These are phyloP conservation scores for Colletotrichum tamarilloi DNA, from an alignment of 2,329 filamentous ascomycete species.

Conservation along the genomic window DNA sequence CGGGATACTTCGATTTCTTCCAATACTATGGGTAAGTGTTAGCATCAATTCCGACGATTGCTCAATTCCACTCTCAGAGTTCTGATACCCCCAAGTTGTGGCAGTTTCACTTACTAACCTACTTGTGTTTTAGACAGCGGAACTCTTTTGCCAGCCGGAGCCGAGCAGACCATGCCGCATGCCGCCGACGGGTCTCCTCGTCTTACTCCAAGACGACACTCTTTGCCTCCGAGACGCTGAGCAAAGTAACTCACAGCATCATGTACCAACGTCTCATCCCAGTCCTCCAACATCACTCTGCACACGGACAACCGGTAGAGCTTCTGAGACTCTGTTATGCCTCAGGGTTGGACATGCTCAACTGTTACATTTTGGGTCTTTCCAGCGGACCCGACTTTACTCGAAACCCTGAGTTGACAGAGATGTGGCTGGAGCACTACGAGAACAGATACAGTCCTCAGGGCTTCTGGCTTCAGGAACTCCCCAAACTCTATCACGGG, in stretches of 20 bases:
- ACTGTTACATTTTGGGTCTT: background rate
- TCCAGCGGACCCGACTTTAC: background rate
- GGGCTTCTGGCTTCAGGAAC: background rate
- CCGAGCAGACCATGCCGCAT: background rate
- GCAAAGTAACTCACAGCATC: background rate
- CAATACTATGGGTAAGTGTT: background rate
- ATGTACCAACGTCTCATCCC: background rate
- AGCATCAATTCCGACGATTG: background rate
- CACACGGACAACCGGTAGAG: background rate
- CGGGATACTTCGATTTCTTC: background rate
- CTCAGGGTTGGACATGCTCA: background rate
- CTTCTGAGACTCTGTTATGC: background rate
- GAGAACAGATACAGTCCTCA: background rate
- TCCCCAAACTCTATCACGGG: background rate
- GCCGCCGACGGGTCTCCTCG: background rate
- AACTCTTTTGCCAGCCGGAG: background rate
- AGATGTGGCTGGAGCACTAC: background rate
- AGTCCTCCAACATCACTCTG: background rate
- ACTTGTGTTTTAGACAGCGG: background rate
- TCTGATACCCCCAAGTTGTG: background rate
- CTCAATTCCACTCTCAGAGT: background rate
- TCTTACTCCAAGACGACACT: background rate
- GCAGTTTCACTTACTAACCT: background rate
- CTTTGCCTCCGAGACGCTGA: background rate
- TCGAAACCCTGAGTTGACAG: background rate